These are phyloP conservation scores for Tremella fuciformis DNA, from an alignment of 768 basidiomycete genomes.

Conservation along the genomic window DNA sequence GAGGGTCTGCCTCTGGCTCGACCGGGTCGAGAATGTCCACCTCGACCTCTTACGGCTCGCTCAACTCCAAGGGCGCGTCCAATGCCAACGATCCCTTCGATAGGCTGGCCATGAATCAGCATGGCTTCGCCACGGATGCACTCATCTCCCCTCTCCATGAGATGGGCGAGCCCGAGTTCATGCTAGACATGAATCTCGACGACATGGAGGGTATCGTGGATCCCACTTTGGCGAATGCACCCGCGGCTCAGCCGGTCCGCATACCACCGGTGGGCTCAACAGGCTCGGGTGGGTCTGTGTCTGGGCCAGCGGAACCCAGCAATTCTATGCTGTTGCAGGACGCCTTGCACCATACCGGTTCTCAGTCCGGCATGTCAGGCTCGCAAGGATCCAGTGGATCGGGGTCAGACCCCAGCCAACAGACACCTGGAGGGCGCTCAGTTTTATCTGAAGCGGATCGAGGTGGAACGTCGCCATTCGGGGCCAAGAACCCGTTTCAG, in stretches of 20 bases:
- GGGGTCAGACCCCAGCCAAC: neutral
- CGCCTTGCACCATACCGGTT: constrained; percentile 24
- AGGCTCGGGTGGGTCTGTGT: neutral
- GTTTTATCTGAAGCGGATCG: constrained; percentile 32
- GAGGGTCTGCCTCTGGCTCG: constrained; percentile 23
- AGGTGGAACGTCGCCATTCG: constrained; percentile 9
- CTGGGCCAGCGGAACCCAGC: neutral
- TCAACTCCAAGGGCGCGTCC: neutral
- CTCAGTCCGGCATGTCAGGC: constrained; percentile 20
- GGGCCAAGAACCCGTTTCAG: constrained; percentile 25
- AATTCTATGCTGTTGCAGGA: constrained; percentile 29
- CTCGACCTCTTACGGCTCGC: neutral
- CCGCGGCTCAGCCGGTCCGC: constrained; percentile 12
- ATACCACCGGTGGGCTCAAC: constrained; percentile 8
- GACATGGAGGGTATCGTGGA: constrained; percentile 82
- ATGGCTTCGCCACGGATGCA: constrained; percentile 17
- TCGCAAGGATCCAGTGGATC: constrained; percentile 28
- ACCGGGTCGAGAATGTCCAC: neutral
- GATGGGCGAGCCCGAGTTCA: constrained; percentile 52
- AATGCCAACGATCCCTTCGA: constrained; percentile 2
- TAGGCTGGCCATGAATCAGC: constrained; percentile 3
- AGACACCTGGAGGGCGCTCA: constrained; percentile 10
- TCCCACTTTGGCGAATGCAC: constrained; percentile 31
- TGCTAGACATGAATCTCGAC: constrained; percentile 67
- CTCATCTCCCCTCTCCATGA: constrained; percentile 33